Conservation (phyloP, 2,329 filamentous ascomycete genomes). For the Diplodia mutila region DNA sequence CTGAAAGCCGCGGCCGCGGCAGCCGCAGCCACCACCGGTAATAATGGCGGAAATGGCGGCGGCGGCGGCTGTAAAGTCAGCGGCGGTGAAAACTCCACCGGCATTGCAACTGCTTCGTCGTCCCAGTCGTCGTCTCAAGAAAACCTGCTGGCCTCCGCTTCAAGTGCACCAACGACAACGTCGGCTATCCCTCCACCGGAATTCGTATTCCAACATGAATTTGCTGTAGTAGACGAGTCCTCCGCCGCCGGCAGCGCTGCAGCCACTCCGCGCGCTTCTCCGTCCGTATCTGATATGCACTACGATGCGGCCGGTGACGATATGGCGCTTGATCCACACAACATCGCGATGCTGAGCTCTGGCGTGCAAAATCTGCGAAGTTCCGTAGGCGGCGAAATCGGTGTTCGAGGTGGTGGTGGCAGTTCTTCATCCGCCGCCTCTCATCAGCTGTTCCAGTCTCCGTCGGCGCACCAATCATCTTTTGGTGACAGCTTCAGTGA, state of each 20-base stretch:
- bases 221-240: constrained; percentile 2
- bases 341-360: constrained; percentile 15
- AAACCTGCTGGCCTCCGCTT: background rate
- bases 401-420: background rate
- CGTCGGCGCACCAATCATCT: background rate
- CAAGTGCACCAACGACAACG: background rate
- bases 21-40: background rate
- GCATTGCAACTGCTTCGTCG: background rate
- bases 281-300: constrained; percentile 6
- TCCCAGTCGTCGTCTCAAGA: background rate
- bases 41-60: background rate
- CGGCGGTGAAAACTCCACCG: background rate
- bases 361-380: constrained; percentile 10
- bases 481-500: background rate
- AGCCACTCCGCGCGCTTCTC: background rate
- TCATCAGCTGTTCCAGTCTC: background rate
- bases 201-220: constrained; percentile 20
- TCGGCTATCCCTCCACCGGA: background rate
- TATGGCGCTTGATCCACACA: constrained; percentile 15
- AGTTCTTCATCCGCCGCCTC: background rate
- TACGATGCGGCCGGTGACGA: background rate
- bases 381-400: background rate
- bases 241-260: background rate
- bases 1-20: constrained; percentile 9
- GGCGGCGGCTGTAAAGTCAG: background rate